These are phyloP conservation scores for Darksidea phi DNA, from an alignment of 495 filamentous ascomycete genomes.

Conservation along the genomic window DNA sequence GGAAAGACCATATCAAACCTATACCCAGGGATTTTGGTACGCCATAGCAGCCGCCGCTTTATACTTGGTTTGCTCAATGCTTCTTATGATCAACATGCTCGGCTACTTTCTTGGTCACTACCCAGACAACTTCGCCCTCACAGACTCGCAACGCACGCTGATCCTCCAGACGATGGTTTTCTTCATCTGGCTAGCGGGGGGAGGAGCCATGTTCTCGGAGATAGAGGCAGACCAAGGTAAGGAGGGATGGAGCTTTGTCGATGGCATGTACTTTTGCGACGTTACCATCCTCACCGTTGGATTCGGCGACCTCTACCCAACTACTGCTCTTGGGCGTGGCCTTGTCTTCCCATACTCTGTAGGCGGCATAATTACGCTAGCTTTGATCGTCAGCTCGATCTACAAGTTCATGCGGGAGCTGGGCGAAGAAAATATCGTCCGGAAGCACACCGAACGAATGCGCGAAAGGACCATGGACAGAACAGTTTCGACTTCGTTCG, in stretches of 20 bases:
- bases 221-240: slow-evolving; percentile 39
- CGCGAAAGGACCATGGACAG: slow-evolving; percentile 58
- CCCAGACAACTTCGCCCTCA: slow-evolving; percentile 69
- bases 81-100: slow-evolving; percentile 74
- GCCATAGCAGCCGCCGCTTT: slow-evolving; percentile 66
- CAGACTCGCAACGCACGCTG: slow-evolving; percentile 67
- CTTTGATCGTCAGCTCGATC: slow-evolving; percentile 47
- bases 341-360: slow-evolving; percentile 49
- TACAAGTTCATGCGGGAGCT: slow-evolving; percentile 60
- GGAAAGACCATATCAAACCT: slow-evolving; percentile 55
- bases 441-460: slow-evolving; percentile 59
- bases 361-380: slow-evolving; percentile 49
- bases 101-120: slow-evolving; percentile 77
- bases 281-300: slow-evolving; percentile 67
- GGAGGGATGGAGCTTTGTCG: slow-evolving; percentile 47
- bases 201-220: slow-evolving; percentile 56
- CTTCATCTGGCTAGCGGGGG: slow-evolving; percentile 61
- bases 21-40: slow-evolving; percentile 76
- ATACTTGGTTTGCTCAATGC: slow-evolving; percentile 62
- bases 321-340: slow-evolving; percentile 45
- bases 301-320: slow-evolving; percentile 59
- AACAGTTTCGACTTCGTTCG: slow-evolving; percentile 49
- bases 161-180: slow-evolving; percentile 65
- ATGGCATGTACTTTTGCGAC: slow-evolving; percentile 64
- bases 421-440: slow-evolving; percentile 64